Evolutionary conservation across 2,329 filamentous ascomycete genomes (phyloP), one percentile per base, ranked within the genome.

Genomic region (Fusarium papillatum): DNA sequence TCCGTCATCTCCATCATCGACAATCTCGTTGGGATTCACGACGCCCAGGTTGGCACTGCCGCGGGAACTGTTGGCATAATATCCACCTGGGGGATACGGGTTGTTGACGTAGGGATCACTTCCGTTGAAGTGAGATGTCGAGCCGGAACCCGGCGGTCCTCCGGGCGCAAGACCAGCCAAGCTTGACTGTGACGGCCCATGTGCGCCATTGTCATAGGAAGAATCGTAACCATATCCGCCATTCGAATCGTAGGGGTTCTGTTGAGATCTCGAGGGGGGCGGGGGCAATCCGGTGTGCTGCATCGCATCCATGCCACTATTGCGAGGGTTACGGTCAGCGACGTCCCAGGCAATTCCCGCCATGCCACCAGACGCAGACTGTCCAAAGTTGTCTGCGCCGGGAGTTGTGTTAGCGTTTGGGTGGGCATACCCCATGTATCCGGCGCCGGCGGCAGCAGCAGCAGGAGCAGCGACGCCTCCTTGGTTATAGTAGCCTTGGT

Each of bases 1-100:
- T 2, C 94, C 95, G 81, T 98, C 96, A 80, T 98, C 96, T 34
- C 95, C 95, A 80, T 98, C 96, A 82, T 98, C 96, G 26, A 90
- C 90, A 75, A 98, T 96, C 17, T 93, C 92, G 79, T 94, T 91
- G 4, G 95, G 95, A 81, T 98, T 93, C 70, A 97, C 89, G 2
- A 90, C 86, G 46, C 90, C 90, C 6, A 92, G 84, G 11, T 86
- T 83, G 29, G 88, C 84, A 70, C 88, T 88, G 36, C 84, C 88
- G 83, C 83, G 84, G 14, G 80, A 82, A 72, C 81, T 87, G 7
- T 57, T 66, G 26, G 50, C 50, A 31, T 55, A 55, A 48, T 90
- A 91, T 76, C 90, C 88, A 3, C 50, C 46, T 19, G 46, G 50
- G 67, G 90, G 89, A 81, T 95, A 95, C 0, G 93, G 93, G 61